Percentiles rank a stretch among this genome's conserved stretches.
Conservation (phyloP, 805 yeast genomes). For the Jamesozyma rosinii region DNA sequence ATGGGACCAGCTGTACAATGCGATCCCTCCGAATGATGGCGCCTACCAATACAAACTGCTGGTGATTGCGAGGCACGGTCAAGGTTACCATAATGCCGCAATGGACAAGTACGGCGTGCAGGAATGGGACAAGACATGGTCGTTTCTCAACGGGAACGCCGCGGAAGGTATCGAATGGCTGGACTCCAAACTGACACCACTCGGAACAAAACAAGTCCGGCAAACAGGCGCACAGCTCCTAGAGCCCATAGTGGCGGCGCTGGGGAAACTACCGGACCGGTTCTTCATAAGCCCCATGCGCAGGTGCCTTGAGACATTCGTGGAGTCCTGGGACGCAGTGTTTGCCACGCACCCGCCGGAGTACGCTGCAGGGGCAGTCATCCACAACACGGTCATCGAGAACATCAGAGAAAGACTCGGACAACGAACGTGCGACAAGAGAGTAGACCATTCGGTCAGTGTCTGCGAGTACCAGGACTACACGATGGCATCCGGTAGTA, state of each 20-base stretch:
- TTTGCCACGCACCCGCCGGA: conserved; percentile 32
- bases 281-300: conserved; percentile 58
- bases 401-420: conserved; percentile 54
- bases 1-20: conserved; percentile 17
- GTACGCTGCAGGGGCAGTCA: neutral
- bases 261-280: conserved; percentile 47
- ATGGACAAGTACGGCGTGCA: conserved; percentile 46
- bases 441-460: conserved; percentile 27
- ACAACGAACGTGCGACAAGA: conserved; percentile 49
- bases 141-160: conserved; percentile 44
- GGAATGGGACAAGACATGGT: conserved; percentile 52
- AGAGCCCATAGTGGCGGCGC: conserved; percentile 22
- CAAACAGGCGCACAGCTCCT: conserved; percentile 30
- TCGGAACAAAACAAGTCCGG: conserved; percentile 49
- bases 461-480: conserved; percentile 15
- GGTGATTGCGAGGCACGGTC: conserved; percentile 48
- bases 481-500: conserved; percentile 24
- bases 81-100: conserved; percentile 54
- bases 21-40: conserved; percentile 14
- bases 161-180: conserved; percentile 40
- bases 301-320: conserved; percentile 50
- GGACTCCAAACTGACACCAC: conserved; percentile 46
- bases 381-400: conserved; percentile 32
- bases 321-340: conserved; percentile 46
- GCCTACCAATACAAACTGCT: conserved; percentile 15